Percentiles rank a stretch among this genome's conserved stretches.
phyloP scores from a whole-genome alignment of 2,329 filamentous ascomycete species.

The Chaetomiaceae sp. region DNA sequence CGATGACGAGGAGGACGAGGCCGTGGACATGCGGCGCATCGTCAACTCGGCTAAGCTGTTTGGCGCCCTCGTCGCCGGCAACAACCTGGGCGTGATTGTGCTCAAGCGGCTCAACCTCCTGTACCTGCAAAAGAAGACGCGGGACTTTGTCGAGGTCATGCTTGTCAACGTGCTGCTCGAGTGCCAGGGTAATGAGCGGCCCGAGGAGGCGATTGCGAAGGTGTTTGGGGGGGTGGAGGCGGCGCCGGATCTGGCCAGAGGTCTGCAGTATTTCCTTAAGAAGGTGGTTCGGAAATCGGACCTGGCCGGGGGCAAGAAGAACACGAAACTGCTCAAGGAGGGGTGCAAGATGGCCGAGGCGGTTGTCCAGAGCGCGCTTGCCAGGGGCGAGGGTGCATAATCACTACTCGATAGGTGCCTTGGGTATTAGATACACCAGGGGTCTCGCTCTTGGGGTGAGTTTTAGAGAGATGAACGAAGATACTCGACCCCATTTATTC shows the following conservation, averaged over 20 bases:
- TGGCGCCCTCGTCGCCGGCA: constrained; percentile 45
- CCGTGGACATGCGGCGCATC: constrained; percentile 46
- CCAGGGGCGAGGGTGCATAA: constrained; percentile 11
- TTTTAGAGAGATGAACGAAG: no score
- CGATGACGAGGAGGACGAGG: constrained; percentile 45
- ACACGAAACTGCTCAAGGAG: constrained; percentile 44
- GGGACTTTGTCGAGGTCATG: constrained; percentile 73
- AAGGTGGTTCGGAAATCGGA: constrained; percentile 67
- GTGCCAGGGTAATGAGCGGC: constrained; percentile 47
- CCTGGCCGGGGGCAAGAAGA: constrained; percentile 44
- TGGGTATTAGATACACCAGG: no score
- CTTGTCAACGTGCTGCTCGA: constrained; percentile 71
- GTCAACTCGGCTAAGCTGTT: constrained; percentile 52
- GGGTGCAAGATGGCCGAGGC: constrained; percentile 41
- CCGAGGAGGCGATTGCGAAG: constrained; percentile 54
- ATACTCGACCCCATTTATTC: no score
- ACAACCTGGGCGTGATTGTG: constrained; percentile 42
- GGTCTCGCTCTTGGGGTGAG: neutral
- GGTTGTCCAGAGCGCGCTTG: constrained; percentile 31
- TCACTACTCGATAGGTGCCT: no score
- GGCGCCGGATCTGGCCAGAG: constrained; percentile 63
- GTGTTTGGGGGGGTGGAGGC: constrained; percentile 62
- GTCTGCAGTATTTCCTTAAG: constrained; percentile 74
- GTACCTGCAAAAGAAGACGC: constrained; percentile 70
- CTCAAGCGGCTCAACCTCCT: constrained; percentile 72